Base-by-base conservation (phyloP, 23 red algal species). In the Pyropia yezoensis region DNA sequence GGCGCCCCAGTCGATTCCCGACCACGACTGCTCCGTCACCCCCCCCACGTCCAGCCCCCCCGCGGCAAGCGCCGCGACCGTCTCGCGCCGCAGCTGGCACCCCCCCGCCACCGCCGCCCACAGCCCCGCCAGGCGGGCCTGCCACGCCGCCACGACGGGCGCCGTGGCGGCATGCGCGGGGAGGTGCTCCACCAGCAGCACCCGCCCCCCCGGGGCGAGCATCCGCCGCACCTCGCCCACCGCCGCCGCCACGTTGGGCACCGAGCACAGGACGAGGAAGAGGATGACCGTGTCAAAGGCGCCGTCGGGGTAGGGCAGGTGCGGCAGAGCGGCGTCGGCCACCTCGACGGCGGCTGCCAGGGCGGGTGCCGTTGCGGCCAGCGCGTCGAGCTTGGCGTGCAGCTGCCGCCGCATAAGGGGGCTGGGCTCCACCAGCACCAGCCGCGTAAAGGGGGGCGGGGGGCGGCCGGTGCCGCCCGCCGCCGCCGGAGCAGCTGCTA, bases 221-320 rank as follows among this genome's bases (percentile, higher is more conserved):
- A 82, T 24, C 30, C 78, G 28, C 54, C 58, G 57, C 61, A 70
- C 72, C 34, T 82, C 78, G 22, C 18, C 18, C 9, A 72, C 66
- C 5, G 65, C 78, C 4, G 65, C 32, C 7, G 54, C 16, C 17
- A 66, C 56, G 54, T 70, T 66, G 7, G 27, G 19, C 0, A 82
- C 78, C 21, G 70, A 68, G 27, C 78, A 72, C 16, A 60, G 57
- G 15, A 82, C 78, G 14, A 82, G 57, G 29, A 70, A 82, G 25
- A 69, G 53, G 26, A 82, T 54, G 18, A 82, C 78, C 1, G 66
- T 68, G 19, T 73, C 78, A 64, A 82, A 70, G 7, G 18, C 16
- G n/a, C 14, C 78, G 65, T 73, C 78, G 22, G 25, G 66, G 30
- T 72, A 82, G 21, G 64, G 78, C 28, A 82, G 25, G 9, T 12